phyloP scores from a whole-genome alignment of 208 protist genomes.

The Trypanosoma vivax region DNA sequence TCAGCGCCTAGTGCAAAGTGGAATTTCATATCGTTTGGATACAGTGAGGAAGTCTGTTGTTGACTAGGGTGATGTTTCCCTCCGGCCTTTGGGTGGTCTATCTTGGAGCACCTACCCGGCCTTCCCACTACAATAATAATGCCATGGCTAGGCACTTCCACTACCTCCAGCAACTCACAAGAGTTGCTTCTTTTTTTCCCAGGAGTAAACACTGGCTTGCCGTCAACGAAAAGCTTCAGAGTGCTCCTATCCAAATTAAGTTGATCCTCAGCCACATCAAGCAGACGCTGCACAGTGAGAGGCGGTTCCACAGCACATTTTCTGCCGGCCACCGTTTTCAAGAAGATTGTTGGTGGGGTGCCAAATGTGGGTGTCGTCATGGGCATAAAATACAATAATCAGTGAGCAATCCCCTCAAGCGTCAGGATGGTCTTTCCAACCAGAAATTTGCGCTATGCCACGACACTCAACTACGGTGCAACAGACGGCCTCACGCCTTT shows the following conservation, averaged over 20 bases:
- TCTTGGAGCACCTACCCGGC: background rate
- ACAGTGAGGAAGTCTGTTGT: too few relatives aligned
- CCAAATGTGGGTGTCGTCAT: background rate
- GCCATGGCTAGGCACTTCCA: background rate
- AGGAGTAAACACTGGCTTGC: slow-evolving; percentile 11
- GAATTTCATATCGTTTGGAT: too few relatives aligned
- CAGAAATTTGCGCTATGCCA: too few relatives aligned
- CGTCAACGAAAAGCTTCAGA: slow-evolving; percentile 26
- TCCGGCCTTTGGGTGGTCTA: background rate
- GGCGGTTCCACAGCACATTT: slow-evolving; percentile 23
- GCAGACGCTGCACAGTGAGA: slow-evolving; percentile 27
- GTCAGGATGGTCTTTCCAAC: too few relatives aligned
- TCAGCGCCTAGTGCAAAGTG: too few relatives aligned
- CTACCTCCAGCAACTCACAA: background rate
- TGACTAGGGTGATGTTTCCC: too few relatives aligned
- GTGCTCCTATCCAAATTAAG: slow-evolving; percentile 26
- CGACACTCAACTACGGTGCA: too few relatives aligned
- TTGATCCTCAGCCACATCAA: slow-evolving; percentile 24
- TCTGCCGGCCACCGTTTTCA: slow-evolving; percentile 47
- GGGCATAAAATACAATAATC: background rate
- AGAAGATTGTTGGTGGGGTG: slow-evolving; percentile 4
- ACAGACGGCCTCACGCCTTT: too few relatives aligned
- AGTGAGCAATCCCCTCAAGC: background rate
- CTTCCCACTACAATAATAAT: slow-evolving; percentile 13
- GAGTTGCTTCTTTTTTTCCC: background rate